phyloP scores from a whole-genome alignment of 495 filamentous ascomycete genomes.

The Gamarada debralockiae region DNA sequence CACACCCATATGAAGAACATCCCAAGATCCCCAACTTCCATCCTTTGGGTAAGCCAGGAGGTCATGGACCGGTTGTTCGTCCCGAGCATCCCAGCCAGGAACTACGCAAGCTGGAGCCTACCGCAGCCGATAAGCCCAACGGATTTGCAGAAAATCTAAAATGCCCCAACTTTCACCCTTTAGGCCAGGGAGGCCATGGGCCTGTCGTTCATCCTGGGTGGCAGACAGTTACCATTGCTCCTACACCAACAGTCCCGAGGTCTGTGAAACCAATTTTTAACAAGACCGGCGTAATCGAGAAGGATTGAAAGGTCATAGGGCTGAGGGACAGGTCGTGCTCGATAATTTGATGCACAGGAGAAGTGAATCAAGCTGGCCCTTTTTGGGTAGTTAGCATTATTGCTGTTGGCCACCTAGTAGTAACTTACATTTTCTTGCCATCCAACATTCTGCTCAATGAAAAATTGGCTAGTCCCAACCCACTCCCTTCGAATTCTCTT shows the following conservation, averaged over 20 bases:
- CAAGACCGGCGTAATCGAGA: not conserved
- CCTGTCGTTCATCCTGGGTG: too few relatives aligned
- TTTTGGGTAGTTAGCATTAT: not conserved
- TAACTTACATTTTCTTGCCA: slow-evolving; percentile 7
- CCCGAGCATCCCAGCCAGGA: too few relatives aligned
- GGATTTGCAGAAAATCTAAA: too few relatives aligned
- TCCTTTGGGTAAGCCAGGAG: too few relatives aligned
- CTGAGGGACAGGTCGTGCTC: slow-evolving; percentile 7
- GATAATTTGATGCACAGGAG: slow-evolving; percentile 7
- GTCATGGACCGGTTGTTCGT: too few relatives aligned
- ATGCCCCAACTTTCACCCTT: too few relatives aligned
- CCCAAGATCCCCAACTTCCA: too few relatives aligned
- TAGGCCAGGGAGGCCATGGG: too few relatives aligned
- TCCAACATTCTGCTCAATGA: not conserved
- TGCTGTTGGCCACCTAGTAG: not conserved
- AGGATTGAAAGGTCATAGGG: slow-evolving; percentile 13
- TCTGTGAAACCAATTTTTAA: slow-evolving; percentile 16
- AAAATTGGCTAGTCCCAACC: slow-evolving; percentile 13
- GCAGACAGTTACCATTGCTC: too few relatives aligned
- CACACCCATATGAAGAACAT: too few relatives aligned
- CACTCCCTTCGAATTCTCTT: slow-evolving; percentile 11
- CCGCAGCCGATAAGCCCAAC: too few relatives aligned
- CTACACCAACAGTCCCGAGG: not conserved
- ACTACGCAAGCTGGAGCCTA: too few relatives aligned
- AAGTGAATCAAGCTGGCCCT: slow-evolving; percentile 5